A percentile compares a stretch with the other conserved stretches of the same genome.
Conservation (phyloP, 768 basidiomycete species). For the Hericium rajendrae region DNA sequence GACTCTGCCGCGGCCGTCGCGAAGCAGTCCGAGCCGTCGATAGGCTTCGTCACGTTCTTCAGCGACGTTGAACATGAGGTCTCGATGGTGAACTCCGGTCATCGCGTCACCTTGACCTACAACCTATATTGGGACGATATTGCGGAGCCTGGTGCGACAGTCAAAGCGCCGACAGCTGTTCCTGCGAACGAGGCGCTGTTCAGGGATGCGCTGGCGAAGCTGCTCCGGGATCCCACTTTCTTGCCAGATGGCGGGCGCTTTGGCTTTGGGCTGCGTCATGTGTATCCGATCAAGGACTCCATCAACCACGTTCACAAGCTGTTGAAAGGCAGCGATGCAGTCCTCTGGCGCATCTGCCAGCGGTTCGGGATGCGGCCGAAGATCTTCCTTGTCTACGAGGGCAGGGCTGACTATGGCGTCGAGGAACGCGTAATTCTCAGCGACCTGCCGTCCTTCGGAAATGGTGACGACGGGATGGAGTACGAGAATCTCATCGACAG, state of each 20-base stretch:
- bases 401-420: background rate
- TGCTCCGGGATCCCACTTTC: conserved; percentile 19
- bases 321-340: conserved; percentile 2
- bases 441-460: background rate
- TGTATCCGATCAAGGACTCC: conserved; percentile 23
- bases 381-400: background rate
- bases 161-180: background rate
- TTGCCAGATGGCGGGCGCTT: conserved; percentile 31
- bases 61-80: conserved; percentile 40
- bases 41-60: conserved; percentile 34
- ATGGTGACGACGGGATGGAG: no score
- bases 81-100: conserved; percentile 27
- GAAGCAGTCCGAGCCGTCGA: conserved; percentile 4
- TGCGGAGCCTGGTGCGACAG: background rate
- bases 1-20: conserved; percentile 26
- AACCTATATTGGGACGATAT: conserved; percentile 25
- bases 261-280: conserved; percentile 29
- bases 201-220: background rate
- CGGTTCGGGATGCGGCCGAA: background rate
- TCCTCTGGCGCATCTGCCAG: background rate
- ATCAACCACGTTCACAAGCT: background rate
- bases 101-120: conserved; percentile 36
- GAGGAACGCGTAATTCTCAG: background rate
- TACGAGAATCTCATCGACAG: no score
- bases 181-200: background rate